Evolutionary conservation across 2,329 filamentous ascomycete species (phyloP), one percentile per base, ranked within the genome.

Genomic region (Nothophaeocryptopus gaeumannii): DNA sequence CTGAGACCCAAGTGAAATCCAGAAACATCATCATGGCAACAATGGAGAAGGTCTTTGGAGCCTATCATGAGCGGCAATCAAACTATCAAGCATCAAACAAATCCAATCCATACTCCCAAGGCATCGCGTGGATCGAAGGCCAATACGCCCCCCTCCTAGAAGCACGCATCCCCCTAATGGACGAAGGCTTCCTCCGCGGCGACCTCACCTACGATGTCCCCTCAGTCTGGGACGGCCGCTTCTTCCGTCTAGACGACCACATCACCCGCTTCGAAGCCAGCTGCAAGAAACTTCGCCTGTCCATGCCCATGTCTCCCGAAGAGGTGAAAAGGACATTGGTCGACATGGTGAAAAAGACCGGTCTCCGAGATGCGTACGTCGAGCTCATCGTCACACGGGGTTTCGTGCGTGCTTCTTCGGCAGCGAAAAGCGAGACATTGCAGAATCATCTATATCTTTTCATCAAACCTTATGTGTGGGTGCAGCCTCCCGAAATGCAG

Each of bases 121-220:
- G 77, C 9, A 62, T 78, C 3, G 76, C 76, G 15, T 79, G 73
- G 76, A 58, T 78, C 1, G 66, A 71, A 38, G 73, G 73, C 12
- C 58, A 73, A 35, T 60, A 74, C 3, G 66, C 71, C 0, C 74
- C 76, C 2, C 58, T 78, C 5, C 34, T 65, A n/a, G 61, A 77
- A 39, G 77, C 77, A 1, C 69, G 69, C n/a, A 76, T 79, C 13
- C 77, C 77, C 1, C 59, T 79, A 0, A 56, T 75, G 0, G 77
- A 79, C 53, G 71, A 79, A 61, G 77, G 77, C 13, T 79, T 79
- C 59, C 60, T 78, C 57, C 75, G 75, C 59, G 72, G 75, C 61
- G 76, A 79, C 39, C 58, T 78, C 1, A 79, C 77, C 1, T 79
- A 79, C 58, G 76, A 79, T 41, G 77, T 79, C 0, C 74, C 75